Evolutionary conservation across 768 basidiomycete species (phyloP).

Genomic region (Hortiboletus campestris): DNA sequence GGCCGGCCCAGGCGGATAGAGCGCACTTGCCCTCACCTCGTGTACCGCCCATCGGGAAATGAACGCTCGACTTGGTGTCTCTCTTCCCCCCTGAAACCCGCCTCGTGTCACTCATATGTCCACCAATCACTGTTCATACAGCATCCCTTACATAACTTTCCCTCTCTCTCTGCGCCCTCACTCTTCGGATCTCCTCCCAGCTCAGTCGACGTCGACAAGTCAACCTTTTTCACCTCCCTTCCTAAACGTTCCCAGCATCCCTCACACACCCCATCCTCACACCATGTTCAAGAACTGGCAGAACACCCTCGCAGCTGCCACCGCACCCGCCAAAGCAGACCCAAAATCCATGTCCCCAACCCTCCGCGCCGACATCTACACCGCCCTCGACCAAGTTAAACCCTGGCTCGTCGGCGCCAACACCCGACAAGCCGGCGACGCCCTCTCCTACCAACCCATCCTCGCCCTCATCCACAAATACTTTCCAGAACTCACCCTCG

Average conservation of each 20-base stretch:
- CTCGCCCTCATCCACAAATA: constrained; percentile 48
- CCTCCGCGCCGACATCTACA: constrained; percentile 51
- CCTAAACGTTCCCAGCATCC: neutral
- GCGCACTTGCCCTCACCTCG: too few relatives aligned
- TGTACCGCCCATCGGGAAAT: neutral
- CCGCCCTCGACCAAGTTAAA: constrained; percentile 45
- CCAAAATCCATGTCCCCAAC: constrained; percentile 45
- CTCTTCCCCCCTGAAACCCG: neutral
- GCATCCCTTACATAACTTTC: constrained; percentile 17
- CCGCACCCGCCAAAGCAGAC: constrained; percentile 19
- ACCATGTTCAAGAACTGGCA: constrained; percentile 49
- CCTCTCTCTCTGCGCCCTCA: neutral
- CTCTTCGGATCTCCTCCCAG: neutral
- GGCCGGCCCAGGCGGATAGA: too few relatives aligned
- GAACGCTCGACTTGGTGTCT: neutral
- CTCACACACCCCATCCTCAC: neutral
- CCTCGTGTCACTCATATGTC: constrained; percentile 25
- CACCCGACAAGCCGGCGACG: constrained; percentile 51
- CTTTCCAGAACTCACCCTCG: constrained; percentile 45
- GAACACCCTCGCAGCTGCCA: constrained; percentile 38
- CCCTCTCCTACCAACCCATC: constrained; percentile 47
- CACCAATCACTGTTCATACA: constrained; percentile 9
- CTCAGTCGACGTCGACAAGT: neutral
- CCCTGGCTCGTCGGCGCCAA: constrained; percentile 43
- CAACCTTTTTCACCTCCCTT: neutral